A percentile compares a stretch with the other conserved stretches of the same genome.
Conservation (phyloP, 2,329 filamentous ascomycete species). For the Knufia fluminis region DNA sequence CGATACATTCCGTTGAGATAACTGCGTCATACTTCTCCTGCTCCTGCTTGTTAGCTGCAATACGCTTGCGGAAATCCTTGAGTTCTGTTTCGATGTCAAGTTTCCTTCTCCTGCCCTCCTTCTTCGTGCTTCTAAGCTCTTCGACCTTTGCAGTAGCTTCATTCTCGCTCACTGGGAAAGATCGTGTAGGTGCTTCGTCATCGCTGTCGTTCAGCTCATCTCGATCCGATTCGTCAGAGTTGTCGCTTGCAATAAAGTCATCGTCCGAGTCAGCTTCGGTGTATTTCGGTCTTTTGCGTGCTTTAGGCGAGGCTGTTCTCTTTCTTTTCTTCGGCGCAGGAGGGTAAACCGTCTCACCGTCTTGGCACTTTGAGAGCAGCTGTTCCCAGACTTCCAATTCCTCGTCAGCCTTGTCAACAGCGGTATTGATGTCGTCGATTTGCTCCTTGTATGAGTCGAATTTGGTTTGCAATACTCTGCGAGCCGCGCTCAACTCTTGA, state of each 20-base stretch:
- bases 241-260: constrained; percentile 24
- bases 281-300: constrained; percentile 9
- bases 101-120: constrained; percentile 27
- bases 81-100: constrained; percentile 26
- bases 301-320: constrained; percentile 30
- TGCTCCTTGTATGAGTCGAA: constrained; percentile 47
- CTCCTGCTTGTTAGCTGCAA: constrained; percentile 26
- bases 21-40: constrained; percentile 28
- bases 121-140: constrained; percentile 37
- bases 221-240: constrained; percentile 17
- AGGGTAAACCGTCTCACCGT: constrained; percentile 36
- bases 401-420: constrained; percentile 32
- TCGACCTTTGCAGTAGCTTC: constrained; percentile 36
- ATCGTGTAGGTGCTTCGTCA: constrained; percentile 11
- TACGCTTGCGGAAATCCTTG: constrained; percentile 11
- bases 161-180: constrained; percentile 28
- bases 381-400: constrained; percentile 40
- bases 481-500: constrained; percentile 11
- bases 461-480: constrained; percentile 27
- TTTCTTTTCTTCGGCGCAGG: constrained; percentile 30
- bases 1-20: constrained; percentile 36
- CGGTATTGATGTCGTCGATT: constrained; percentile 37
- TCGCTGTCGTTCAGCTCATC: constrained; percentile 23
- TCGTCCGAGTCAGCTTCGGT: constrained; percentile 21
- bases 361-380: constrained; percentile 28